These are phyloP conservation scores for Talaromyces sp. DNA, from an alignment of 2,329 filamentous ascomycete genomes.

Conservation along the genomic window DNA sequence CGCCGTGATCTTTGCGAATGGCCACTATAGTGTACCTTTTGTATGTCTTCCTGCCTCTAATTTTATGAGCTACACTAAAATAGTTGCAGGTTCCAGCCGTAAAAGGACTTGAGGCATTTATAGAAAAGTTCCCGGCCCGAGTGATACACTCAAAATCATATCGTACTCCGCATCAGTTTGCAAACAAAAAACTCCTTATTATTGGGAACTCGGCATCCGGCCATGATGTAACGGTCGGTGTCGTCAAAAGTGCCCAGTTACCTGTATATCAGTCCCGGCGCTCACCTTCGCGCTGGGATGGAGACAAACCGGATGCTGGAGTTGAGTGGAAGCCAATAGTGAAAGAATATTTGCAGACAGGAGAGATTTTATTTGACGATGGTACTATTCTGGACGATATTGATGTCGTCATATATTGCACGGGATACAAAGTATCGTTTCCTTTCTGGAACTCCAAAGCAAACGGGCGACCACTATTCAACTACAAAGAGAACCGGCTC, in stretches of 20 bases:
- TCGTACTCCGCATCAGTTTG: slow-evolving; percentile 34
- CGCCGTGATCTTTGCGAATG: slow-evolving; percentile 53
- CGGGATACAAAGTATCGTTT: slow-evolving; percentile 47
- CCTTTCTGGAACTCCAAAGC: slow-evolving; percentile 49
- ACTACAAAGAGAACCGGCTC: slow-evolving; percentile 46
- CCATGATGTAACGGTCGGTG: slow-evolving; percentile 53
- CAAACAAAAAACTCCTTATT: slow-evolving; percentile 47
- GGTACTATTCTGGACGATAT: slow-evolving; percentile 47
- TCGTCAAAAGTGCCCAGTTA: slow-evolving; percentile 36
- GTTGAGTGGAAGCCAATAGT: slow-evolving; percentile 55
- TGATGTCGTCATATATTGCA: slow-evolving; percentile 59
- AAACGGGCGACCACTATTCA: slow-evolving; percentile 44
- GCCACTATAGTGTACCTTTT: slow-evolving; percentile 54
- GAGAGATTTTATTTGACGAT: slow-evolving; percentile 52
- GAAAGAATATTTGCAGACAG: slow-evolving; percentile 35
- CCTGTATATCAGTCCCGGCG: slow-evolving; percentile 53
- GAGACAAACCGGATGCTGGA: slow-evolving; percentile 42
- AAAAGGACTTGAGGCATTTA: slow-evolving; percentile 40
- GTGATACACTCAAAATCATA: slow-evolving; percentile 47
- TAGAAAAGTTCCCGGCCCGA: slow-evolving; percentile 34
- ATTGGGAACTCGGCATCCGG: slow-evolving; percentile 60
- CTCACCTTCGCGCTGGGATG: slow-evolving; percentile 49
- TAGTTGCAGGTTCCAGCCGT: slow-evolving; percentile 43
- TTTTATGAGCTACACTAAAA: neutral
- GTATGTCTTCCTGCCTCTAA: slow-evolving; percentile 27